A percentile compares a stretch with the other conserved stretches of the same genome.
phyloP scores from a whole-genome alignment of 371 early-diverging fungal species.

The Syncephalastrum monosporum region DNA sequence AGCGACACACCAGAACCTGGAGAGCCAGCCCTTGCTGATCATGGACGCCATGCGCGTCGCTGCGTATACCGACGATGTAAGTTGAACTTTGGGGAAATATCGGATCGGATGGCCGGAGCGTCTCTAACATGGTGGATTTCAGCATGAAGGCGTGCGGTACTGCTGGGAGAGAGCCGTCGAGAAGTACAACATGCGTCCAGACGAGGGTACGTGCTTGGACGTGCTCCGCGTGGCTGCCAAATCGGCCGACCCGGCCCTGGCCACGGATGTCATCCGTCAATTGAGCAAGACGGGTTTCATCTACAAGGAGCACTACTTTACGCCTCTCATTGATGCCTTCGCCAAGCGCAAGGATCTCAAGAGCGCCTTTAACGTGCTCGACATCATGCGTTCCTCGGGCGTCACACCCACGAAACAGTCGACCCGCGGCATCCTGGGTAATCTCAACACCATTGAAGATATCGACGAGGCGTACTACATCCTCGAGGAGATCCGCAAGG shows the following conservation, averaged over 20 bases:
- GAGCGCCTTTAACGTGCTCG: conserved; percentile 64
- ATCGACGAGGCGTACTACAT: conserved; percentile 54
- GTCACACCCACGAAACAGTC: conserved; percentile 42
- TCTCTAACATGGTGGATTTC: not conserved
- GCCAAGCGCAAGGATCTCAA: conserved; percentile 51
- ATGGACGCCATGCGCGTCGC: conserved; percentile 49
- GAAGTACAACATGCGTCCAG: conserved; percentile 39
- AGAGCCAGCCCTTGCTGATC: conserved; percentile 42
- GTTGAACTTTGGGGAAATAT: not conserved
- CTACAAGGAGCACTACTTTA: conserved; percentile 67
- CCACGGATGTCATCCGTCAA: conserved; percentile 58
- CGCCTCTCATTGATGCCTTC: conserved; percentile 71
- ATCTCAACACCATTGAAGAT: conserved; percentile 20
- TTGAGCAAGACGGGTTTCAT: conserved; percentile 53
- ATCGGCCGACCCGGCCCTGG: conserved; percentile 53
- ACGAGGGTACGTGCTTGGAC: conserved; percentile 65
- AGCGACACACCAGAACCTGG: conserved; percentile 32
- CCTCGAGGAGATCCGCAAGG: conserved; percentile 50
- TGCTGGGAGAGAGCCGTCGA: conserved; percentile 55
- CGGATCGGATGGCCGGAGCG: not conserved
- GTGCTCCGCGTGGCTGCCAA: conserved; percentile 65
- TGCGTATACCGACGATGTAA: conserved; percentile 40
- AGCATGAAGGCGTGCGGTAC: conserved; percentile 37
- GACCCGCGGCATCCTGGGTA: conserved; percentile 31
- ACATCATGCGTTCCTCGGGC: conserved; percentile 63